These are phyloP conservation scores for Prinsepia uniflora DNA, from an alignment of 306 rosid species.

Conservation along the genomic window DNA sequence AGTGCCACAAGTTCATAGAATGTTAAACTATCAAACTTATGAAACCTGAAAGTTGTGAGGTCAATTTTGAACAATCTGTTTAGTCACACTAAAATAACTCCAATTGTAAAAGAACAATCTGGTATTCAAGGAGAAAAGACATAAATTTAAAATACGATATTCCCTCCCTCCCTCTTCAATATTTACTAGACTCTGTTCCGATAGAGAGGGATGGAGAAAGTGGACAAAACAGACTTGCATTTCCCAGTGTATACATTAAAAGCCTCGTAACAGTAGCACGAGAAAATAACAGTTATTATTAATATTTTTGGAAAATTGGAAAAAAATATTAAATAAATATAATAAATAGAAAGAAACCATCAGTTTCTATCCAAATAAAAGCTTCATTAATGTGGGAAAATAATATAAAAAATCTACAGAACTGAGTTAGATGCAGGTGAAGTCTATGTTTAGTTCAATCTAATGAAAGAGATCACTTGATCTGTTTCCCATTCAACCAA, in stretches of 20 bases:
- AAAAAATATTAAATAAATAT: too few relatives aligned
- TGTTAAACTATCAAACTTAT: slow-evolving; percentile 11
- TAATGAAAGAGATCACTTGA: slow-evolving; percentile 11
- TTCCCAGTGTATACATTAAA: neutral
- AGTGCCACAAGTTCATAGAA: neutral
- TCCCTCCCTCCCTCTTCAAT: neutral
- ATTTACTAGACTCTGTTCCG: too few relatives aligned
- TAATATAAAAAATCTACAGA: neutral
- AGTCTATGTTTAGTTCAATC: slow-evolving; percentile 3
- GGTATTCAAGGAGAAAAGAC: slow-evolving; percentile 18
- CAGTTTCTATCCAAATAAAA: slow-evolving; percentile 3
- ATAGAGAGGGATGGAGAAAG: too few relatives aligned
- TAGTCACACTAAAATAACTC: slow-evolving; percentile 12
- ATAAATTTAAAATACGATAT: neutral
- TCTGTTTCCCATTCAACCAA: slow-evolving; percentile 16
- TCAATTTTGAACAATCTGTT: slow-evolving; percentile 31
- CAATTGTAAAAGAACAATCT: neutral
- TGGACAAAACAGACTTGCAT: neutral
- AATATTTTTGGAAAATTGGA: too few relatives aligned
- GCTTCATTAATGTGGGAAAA: slow-evolving; percentile 8
- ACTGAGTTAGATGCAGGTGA: neutral
- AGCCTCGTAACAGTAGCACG: neutral
- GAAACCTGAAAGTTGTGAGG: slow-evolving; percentile 25
- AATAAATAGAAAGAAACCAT: neutral
- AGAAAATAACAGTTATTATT: neutral